Conservation (phyloP, 768 basidiomycete genomes). For the Ephemerocybe angulata region DNA sequence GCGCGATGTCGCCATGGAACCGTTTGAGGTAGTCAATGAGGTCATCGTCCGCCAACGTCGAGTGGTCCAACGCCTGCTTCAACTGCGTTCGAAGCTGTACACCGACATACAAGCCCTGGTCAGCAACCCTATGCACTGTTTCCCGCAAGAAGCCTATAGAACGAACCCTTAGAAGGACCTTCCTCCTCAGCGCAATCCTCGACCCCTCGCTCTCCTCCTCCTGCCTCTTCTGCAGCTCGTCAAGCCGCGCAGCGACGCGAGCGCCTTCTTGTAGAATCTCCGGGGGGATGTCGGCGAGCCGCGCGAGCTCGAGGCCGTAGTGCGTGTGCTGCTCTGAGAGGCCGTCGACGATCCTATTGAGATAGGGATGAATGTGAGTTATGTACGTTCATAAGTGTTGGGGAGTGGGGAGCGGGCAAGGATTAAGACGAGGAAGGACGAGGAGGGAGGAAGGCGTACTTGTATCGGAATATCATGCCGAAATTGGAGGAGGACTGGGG, state of each 20-base stretch:
- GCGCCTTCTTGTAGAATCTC: conserved; percentile 64
- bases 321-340: conserved; percentile 57
- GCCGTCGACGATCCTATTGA: conserved; percentile 69
- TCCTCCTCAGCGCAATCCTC: conserved; percentile 57
- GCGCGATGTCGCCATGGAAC: conserved; percentile 69
- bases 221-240: conserved; percentile 51
- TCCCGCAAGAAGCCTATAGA: not conserved
- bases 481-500: conserved; percentile 52
- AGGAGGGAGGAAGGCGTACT: conserved; percentile 34
- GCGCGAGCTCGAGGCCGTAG: conserved; percentile 89
- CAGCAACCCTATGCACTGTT: not conserved
- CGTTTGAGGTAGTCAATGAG: conserved; percentile 60
- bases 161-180: conserved; percentile 63
- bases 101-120: not conserved
- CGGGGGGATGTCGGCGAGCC: conserved; percentile 78
- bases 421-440: not conserved
- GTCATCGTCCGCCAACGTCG: conserved; percentile 69
- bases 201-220: conserved; percentile 61
- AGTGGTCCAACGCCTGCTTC: conserved; percentile 67
- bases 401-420: not conserved
- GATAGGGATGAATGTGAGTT: not conserved
- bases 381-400: too few species aligned
- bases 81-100: conserved; percentile 69
- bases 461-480: conserved; percentile 77
- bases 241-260: conserved; percentile 57